Conservation (phyloP, 2,329 filamentous ascomycete genomes). For the Fusarium bactridioides region DNA sequence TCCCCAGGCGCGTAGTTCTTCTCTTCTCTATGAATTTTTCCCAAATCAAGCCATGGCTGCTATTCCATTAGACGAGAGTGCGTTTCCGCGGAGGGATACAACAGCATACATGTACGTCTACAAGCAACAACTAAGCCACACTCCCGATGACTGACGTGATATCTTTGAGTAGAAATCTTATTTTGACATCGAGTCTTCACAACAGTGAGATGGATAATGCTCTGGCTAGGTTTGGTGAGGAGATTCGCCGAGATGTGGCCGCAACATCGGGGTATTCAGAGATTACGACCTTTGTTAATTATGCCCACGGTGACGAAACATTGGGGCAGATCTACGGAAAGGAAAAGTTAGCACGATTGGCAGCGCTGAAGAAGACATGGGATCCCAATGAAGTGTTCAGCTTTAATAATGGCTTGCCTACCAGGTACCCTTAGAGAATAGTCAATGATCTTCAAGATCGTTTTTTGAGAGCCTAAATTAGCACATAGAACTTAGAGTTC, state of each 20-base stretch:
- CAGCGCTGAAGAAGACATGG: not conserved
- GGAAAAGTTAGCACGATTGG: accelerated
- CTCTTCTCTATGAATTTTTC: not conserved
- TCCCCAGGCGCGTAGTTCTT: not conserved
- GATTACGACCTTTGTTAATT: not conserved
- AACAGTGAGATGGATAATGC: not conserved
- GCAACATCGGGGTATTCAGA: not conserved
- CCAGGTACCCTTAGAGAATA: not conserved
- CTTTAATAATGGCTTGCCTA: not conserved
- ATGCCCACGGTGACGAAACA: not conserved
- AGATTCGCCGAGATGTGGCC: not conserved
- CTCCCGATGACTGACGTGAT: accelerated
- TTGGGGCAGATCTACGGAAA: not conserved
- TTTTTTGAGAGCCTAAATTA: too few relatives aligned
- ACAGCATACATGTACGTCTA: not conserved
- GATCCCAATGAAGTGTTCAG: not conserved
- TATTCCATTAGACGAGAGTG: not conserved
- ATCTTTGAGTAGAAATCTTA: accelerated
- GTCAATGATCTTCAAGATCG: accelerated
- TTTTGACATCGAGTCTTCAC: not conserved
- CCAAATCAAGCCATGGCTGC: not conserved
- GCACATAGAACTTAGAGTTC: too few relatives aligned
- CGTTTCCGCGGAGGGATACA: not conserved
- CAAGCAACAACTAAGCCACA: accelerated
- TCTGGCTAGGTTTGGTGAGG: not conserved